Evolutionary conservation across 495 filamentous ascomycete genomes (phyloP).

Genomic region (Penicillium lividum): DNA sequence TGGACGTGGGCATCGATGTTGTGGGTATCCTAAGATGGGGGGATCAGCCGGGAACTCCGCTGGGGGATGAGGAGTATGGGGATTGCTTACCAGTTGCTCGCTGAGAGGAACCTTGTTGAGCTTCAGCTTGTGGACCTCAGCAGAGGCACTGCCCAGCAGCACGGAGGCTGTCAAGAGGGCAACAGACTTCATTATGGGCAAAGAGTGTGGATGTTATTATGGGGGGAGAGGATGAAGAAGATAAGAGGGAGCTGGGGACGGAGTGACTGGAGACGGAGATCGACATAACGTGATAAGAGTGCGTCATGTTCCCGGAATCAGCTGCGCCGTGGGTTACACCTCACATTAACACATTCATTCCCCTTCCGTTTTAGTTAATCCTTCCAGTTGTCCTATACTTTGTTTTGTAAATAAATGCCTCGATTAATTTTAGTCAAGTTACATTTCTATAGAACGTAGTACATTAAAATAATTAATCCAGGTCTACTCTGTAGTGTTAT

Average conservation of each 20-base stretch:
- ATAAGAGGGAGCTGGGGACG: slow-evolving; percentile 27
- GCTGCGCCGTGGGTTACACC: slow-evolving; percentile 22
- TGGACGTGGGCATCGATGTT: slow-evolving; percentile 80
- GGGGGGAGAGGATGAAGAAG: slow-evolving; percentile 21
- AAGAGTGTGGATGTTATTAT: slow-evolving; percentile 22
- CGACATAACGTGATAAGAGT: slow-evolving; percentile 32
- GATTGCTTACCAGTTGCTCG: slow-evolving; percentile 80
- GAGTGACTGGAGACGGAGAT: slow-evolving; percentile 24
- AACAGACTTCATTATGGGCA: slow-evolving; percentile 76
- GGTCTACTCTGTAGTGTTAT: not conserved
- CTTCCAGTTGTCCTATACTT: too few species aligned
- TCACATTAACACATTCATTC: not conserved
- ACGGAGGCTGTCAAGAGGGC: slow-evolving; percentile 71
- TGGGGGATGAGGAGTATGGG: slow-evolving; percentile 16
- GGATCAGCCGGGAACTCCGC: slow-evolving; percentile 19
- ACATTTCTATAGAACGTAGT: too few species aligned
- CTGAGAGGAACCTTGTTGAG: slow-evolving; percentile 92
- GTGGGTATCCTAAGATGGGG: slow-evolving; percentile 58
- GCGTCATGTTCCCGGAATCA: slow-evolving; percentile 26
- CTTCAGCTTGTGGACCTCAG: slow-evolving; percentile 89
- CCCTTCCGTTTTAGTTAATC: slow-evolving; percentile 7
- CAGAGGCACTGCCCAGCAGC: slow-evolving; percentile 81
- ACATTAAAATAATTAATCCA: not conserved
- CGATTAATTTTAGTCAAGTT: too few species aligned
- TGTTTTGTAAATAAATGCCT: too few species aligned